A percentile compares a stretch with the other conserved stretches of the same genome.
phyloP scores from a whole-genome alignment of 768 basidiomycete genomes.

The Lanmaoa rubissima region DNA sequence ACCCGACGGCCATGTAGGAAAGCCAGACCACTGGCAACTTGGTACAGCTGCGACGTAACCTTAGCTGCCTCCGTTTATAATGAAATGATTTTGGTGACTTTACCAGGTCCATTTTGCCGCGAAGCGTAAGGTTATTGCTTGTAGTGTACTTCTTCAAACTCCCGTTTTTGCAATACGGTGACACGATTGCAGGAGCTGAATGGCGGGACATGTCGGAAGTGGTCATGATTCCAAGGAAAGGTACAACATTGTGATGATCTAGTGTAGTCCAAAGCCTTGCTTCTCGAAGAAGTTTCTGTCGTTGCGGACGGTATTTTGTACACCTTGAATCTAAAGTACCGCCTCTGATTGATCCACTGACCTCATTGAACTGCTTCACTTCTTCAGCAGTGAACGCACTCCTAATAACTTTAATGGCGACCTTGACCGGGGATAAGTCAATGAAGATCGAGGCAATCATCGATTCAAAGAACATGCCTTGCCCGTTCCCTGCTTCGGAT shows the following conservation, averaged over 20 bases:
- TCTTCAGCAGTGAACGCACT: constrained; percentile 16
- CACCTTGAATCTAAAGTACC: not conserved
- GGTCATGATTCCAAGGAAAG: constrained; percentile 23
- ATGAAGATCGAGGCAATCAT: not conserved
- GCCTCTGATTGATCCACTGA: constrained; percentile 1
- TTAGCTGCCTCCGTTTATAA: not conserved
- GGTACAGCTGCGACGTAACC: constrained; percentile 14
- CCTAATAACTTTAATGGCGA: constrained; percentile 30
- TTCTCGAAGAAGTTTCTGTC: constrained; percentile 29
- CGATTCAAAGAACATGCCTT: constrained; percentile 5
- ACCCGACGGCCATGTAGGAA: constrained; percentile 26
- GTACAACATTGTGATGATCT: constrained; percentile 23
- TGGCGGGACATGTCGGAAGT: constrained; percentile 17
- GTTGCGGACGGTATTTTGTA: not conserved
- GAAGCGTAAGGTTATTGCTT: constrained; percentile 3
- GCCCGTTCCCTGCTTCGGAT: constrained; percentile 3
- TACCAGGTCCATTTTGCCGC: constrained; percentile 25
- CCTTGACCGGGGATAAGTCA: constrained; percentile 5
- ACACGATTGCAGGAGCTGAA: constrained; percentile 24
- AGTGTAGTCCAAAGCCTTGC: constrained; percentile 27
- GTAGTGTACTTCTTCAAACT: constrained; percentile 19
- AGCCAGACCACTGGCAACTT: constrained; percentile 21
- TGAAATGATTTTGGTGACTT: not conserved
- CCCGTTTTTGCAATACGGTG: constrained; percentile 26
- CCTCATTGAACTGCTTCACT: constrained; percentile 19